Base-by-base conservation (phyloP, 2,329 filamentous ascomycete genomes). In the Ophiocordyceps camponoti-leonardi region DNA sequence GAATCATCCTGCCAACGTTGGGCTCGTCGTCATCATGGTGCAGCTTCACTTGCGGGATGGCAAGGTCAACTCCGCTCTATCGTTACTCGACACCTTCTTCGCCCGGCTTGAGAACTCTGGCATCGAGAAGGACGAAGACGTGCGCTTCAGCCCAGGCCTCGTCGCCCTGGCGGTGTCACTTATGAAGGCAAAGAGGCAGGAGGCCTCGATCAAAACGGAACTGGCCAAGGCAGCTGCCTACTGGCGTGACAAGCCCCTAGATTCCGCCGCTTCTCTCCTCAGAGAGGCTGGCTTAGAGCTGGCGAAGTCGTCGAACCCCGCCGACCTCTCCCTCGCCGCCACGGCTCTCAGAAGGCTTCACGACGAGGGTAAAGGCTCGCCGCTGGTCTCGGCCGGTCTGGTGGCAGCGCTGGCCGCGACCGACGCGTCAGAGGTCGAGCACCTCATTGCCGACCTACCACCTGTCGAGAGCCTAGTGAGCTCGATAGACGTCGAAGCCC, bases 221-320 rank as follows among this genome's bases (percentile, higher is more conserved):
- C 69, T 96, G 18, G 76, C 79, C 48, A 84, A 82, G 60, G 86
- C 90, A 18, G 86, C 86, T 12, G 68, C 73, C 14, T 81, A 93
- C 64, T 96, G 92, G 88, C 75, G 78, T 45, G 68, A 71, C 42
- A 81, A 79, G 52, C 67, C 50, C 63, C 51, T 54, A 6, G 52
- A 49, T 16, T 50, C 57, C 2, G 60, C 79, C 0, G 63, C 71
- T n/a, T 75, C 83, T 1, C 74, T 96, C 6, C 71, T 94, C 44
- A 79, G 80, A 47, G 85, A 87, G 46, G 86, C 88, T 8, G 90
- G 85, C n/a, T 73, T 82, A 40, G 80, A 86, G 43, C 75, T 96
- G 11, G 75, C 95, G 43, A 78, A 81, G 51, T 94, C 86, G 0
- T 75, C 80, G 7, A 75, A 80, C 43, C 59, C 69, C 1, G 72